phyloP scores from a whole-genome alignment of 1,139 yeast genomes.

The Candida tropicalis region DNA sequence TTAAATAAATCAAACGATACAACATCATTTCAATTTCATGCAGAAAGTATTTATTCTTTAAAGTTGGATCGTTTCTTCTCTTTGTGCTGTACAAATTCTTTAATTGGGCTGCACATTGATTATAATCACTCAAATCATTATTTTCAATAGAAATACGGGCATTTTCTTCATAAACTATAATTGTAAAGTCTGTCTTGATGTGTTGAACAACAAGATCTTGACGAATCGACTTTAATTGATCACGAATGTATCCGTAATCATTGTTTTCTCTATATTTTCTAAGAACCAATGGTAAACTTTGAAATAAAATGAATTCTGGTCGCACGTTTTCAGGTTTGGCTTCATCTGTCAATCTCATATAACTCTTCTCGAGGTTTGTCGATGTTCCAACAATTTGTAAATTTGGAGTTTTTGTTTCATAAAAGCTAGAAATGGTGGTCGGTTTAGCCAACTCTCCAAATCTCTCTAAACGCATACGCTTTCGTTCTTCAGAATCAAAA shows the following conservation, averaged over 20 bases:
- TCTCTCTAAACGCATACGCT: conserved; percentile 51
- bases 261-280: conserved; percentile 52
- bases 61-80: conserved; percentile 15
- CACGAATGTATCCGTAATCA: conserved; percentile 76
- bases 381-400: conserved; percentile 62
- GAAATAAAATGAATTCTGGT: conserved; percentile 63
- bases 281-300: conserved; percentile 58
- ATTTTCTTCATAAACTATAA: conserved; percentile 80
- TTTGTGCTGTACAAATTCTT: conserved; percentile 55
- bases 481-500: conserved; percentile 42
- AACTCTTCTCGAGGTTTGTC: conserved; percentile 69
- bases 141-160: conserved; percentile 85
- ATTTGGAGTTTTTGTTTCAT: conserved; percentile 1
- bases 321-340: conserved; percentile 87
- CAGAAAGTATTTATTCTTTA: conserved; percentile 19
- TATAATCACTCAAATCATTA: conserved; percentile 88
- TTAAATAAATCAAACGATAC: conserved; percentile 75
- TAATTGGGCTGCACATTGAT: conserved; percentile 89
- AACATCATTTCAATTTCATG: conserved; percentile 64
- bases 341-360: conserved; percentile 83
- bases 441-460: conserved; percentile 28
- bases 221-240: conserved; percentile 87
- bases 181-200: conserved; percentile 76
- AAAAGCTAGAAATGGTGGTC: conserved; percentile 8
- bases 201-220: conserved; percentile 95